phyloP scores from a whole-genome alignment of 306 rosid genomes.

The Vicia faba region DNA sequence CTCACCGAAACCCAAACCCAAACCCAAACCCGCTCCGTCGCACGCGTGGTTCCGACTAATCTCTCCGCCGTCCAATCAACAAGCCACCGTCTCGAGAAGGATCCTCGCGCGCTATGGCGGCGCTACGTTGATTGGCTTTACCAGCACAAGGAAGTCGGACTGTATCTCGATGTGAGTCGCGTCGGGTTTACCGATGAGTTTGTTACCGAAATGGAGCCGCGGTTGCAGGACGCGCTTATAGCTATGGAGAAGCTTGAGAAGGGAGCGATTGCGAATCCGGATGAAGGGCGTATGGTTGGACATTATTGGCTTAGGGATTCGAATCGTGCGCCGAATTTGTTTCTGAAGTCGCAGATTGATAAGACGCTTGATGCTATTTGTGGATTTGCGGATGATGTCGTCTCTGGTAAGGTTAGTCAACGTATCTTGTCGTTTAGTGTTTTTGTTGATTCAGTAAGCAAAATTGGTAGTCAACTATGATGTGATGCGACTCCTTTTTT shows the following conservation, averaged over 20 bases:
- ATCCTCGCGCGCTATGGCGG: constrained; percentile 70
- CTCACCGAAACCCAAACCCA: background rate
- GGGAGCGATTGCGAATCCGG: constrained; percentile 97
- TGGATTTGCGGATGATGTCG: constrained; percentile 70
- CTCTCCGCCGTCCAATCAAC: constrained; percentile 19
- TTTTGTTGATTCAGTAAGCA: background rate
- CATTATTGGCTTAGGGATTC: constrained; percentile 92
- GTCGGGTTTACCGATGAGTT: constrained; percentile 90
- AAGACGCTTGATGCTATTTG: constrained; percentile 61
- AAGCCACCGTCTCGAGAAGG: constrained; percentile 60
- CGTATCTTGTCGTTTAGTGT: background rate
- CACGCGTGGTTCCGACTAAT: constrained; percentile 56
- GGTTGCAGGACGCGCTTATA: constrained; percentile 59
- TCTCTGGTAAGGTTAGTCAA: constrained; percentile 87
- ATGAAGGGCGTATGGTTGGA: constrained; percentile 95
- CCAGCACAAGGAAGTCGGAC: constrained; percentile 86
- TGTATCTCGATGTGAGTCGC: constrained; percentile 85
- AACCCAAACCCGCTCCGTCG: constrained; percentile 51
- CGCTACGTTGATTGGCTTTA: constrained; percentile 86
- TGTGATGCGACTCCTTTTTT: background rate
- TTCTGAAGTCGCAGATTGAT: constrained; percentile 70
- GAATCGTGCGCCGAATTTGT: constrained; percentile 67
- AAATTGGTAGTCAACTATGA: background rate
- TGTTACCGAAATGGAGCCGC: constrained; percentile 75
- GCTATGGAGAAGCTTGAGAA: constrained; percentile 88